Evolutionary conservation across 2,329 filamentous ascomycete genomes (phyloP), one percentile per base, ranked within the genome.

Genomic region (Epichloe baconii): DNA sequence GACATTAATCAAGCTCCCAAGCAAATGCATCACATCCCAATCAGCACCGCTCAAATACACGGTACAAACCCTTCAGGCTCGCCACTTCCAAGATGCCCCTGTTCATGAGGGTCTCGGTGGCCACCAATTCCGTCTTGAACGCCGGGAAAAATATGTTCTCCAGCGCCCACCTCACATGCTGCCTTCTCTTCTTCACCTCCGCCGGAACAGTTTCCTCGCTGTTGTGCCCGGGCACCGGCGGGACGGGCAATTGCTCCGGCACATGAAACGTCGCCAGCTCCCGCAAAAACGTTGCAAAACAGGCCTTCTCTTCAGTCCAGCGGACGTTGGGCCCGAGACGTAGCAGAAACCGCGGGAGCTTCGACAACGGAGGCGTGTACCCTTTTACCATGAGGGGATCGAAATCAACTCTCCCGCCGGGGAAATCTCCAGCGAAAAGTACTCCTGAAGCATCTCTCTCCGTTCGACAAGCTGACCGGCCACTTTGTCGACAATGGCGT

Each of bases 11-110:
- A 15, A 21, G 31, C 34, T 46, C 19, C 36, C 45, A 12, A n/a
- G 35, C 42, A 34, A 26, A 21, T 44, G 26, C 8, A 35, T 17
- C 14, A 21, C n/a, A 41, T n/a, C 12, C 41, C 21, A n/a, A 48
- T 78, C 66, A 97, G 66, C 93, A 97, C 50, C 93, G 74, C 69
- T 98, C 93, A 73, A 98, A 98, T 3, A 97, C 90, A 44, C 87
- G 75, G 67, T 98, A 98, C 52, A 98, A 64, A 0, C 90, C 89
- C 67, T 95, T 97, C 53, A 97, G 67, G 69, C 94, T 88, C 2
- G 93, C 91, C 47, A 95, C 81, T 67, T 98, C 91, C 45, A 95
- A 71, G 11, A 95, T 80, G 8, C 74, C 78, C 0, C 82, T 85
- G 48, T 82, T 80, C 68, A 94, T 79, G 60, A 97, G 69, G 5